Evolutionary conservation across 495 filamentous ascomycete genomes (phyloP).

Genomic region (Letharia columbiana): DNA sequence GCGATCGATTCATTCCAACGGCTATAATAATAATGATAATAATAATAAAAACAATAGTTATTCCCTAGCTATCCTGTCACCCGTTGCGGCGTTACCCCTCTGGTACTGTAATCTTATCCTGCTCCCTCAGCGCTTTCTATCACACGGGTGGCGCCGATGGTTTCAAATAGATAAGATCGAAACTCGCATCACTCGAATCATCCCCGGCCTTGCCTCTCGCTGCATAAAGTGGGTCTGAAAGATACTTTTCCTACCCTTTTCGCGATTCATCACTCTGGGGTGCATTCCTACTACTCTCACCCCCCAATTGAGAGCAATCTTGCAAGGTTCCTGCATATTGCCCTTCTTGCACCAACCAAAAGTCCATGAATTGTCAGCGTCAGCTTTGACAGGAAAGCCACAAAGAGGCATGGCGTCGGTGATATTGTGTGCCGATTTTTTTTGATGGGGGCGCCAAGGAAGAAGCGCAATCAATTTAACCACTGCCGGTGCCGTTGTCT

Average conservation of each 20-base stretch:
- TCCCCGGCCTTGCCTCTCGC: background rate
- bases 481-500: background rate
- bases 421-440: background rate
- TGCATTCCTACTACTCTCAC: background rate
- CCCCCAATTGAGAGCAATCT: background rate
- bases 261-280: background rate
- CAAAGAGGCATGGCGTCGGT: background rate
- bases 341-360: background rate
- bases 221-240: slow-evolving; percentile 6
- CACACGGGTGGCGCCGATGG: slow-evolving; percentile 1
- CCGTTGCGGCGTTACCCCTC: background rate
- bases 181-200: background rate
- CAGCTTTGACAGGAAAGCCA: background rate
- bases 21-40: background rate
- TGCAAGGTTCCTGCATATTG: slow-evolving; percentile 3
- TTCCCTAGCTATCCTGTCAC: background rate
- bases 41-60: background rate
- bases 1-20: background rate
- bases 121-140: background rate
- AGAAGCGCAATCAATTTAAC: background rate
- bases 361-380: background rate
- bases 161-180: slow-evolving; percentile 4
- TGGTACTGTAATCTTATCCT: background rate
- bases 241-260: background rate
- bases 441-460: background rate